phyloP scores from a whole-genome alignment of 2,329 filamentous ascomycete genomes.

The Verticillium klebahnii region DNA sequence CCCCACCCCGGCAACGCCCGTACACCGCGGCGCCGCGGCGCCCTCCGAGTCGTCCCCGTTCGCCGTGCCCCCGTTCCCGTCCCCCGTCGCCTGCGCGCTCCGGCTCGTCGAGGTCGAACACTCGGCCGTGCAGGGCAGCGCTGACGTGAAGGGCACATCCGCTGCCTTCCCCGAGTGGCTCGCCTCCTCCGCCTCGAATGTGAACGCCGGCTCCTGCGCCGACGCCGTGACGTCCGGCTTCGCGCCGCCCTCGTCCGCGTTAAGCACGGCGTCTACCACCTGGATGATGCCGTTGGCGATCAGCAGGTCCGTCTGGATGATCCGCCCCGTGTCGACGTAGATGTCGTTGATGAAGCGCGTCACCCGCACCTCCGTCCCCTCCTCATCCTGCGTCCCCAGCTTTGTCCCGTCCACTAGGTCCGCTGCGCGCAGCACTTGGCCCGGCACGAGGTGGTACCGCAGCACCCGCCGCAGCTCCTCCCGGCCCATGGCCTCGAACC shows the following conservation, averaged over 20 bases:
- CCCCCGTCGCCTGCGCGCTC: conserved; percentile 1
- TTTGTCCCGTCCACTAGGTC: conserved; percentile 1
- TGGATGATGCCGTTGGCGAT: conserved; percentile 55
- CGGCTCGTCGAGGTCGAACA: conserved; percentile 17
- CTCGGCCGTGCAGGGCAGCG: conserved; percentile 34
- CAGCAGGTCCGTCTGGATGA: conserved; percentile 48
- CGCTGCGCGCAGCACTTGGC: conserved; percentile 4
- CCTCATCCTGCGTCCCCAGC: conserved; percentile 3
- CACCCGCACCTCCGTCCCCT: conserved; percentile 1
- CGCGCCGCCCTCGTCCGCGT: conserved; percentile 15
- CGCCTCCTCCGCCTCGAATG: not conserved
- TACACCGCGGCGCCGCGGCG: conserved; percentile 7
- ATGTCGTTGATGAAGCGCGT: conserved; percentile 30
- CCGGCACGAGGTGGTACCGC: conserved; percentile 11
- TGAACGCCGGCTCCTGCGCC: conserved; percentile 24
- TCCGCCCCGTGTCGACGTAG: conserved; percentile 46
- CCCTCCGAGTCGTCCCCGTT: conserved; percentile 4
- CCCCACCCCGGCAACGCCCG: not conserved
- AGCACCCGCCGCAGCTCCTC: conserved; percentile 9
- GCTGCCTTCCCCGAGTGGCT: conserved; percentile 18
- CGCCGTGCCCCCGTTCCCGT: not conserved
- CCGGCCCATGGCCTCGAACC: conserved; percentile 2
- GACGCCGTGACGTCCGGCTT: conserved; percentile 27
- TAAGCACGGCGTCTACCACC: conserved; percentile 49
- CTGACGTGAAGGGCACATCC: conserved; percentile 34